Conservation (phyloP, 2,329 filamentous ascomycete genomes). For the Fusarium stilboides region DNA sequence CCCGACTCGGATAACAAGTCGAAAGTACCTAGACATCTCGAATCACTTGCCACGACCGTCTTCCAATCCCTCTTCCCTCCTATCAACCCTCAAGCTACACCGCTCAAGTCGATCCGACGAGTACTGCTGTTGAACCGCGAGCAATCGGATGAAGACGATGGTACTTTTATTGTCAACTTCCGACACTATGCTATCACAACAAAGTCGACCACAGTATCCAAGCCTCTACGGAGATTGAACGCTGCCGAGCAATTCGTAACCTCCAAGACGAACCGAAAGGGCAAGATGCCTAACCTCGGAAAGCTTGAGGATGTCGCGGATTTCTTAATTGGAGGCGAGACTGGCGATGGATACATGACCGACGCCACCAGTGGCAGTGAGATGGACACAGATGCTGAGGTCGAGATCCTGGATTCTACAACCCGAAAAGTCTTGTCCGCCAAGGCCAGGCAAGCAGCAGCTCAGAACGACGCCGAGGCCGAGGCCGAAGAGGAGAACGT, state of each 20-base stretch:
- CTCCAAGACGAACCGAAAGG: constrained; percentile 73
- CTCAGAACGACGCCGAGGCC: constrained; percentile 59
- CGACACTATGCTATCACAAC: constrained; percentile 97
- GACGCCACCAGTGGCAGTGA: constrained; percentile 91
- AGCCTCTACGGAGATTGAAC: constrained; percentile 85
- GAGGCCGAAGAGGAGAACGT: constrained; percentile 70
- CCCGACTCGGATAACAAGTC: constrained; percentile 72
- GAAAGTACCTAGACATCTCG: constrained; percentile 92
- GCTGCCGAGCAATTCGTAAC: constrained; percentile 85
- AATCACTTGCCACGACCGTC: constrained; percentile 91
- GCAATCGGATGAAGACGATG: constrained; percentile 69
- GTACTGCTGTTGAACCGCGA: constrained; percentile 93
- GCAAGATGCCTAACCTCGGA: constrained; percentile 85
- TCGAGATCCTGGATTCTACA: constrained; percentile 82
- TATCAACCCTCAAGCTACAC: constrained; percentile 92
- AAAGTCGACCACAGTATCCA: constrained; percentile 86
- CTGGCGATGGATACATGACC: constrained; percentile 84
- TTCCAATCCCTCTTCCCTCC: constrained; percentile 97
- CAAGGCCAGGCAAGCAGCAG: constrained; percentile 61
- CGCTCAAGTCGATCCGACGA: constrained; percentile 91
- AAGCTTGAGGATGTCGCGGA: constrained; percentile 95
- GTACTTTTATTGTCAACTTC: constrained; percentile 86
- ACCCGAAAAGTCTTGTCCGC: constrained; percentile 74
- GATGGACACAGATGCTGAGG: constrained; percentile 93
- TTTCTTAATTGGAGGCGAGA: constrained; percentile 89